phyloP scores from a whole-genome alignment of 768 basidiomycete genomes.

The Flagelloscypha sp. region DNA sequence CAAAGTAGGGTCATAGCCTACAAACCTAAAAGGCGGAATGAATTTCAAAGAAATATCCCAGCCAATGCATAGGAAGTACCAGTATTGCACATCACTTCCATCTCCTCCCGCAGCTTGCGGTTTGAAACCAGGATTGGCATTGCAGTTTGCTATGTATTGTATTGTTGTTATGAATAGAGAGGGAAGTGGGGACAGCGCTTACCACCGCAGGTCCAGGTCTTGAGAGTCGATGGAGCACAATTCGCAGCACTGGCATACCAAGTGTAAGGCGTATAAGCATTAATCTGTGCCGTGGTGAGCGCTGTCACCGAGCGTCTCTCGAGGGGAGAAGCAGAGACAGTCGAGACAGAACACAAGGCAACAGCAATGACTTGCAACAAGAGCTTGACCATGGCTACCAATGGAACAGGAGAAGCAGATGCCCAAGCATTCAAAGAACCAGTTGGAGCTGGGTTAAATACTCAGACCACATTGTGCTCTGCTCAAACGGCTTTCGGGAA shows the following conservation, averaged over 20 bases:
- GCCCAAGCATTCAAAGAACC: too few species aligned
- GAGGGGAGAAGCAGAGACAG: constrained; percentile 12
- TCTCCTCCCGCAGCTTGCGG: constrained; percentile 39
- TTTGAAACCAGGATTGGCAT: constrained; percentile 36
- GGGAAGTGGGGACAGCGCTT: constrained; percentile 12
- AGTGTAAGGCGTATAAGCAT: constrained; percentile 36
- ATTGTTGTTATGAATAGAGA: too few species aligned
- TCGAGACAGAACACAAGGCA: too few species aligned
- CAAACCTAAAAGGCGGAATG: constrained; percentile 10
- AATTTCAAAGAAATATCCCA: neutral
- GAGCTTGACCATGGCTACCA: too few species aligned
- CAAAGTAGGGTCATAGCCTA: constrained; percentile 26
- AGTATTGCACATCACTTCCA: constrained; percentile 29
- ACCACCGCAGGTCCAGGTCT: constrained; percentile 48
- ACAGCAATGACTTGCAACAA: too few species aligned
- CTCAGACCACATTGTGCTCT: too few species aligned
- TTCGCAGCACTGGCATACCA: constrained; percentile 45
- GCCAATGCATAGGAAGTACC: constrained; percentile 22
- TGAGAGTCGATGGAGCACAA: constrained; percentile 33
- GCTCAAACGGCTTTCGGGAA: too few species aligned
- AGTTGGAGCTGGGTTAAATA: too few species aligned
- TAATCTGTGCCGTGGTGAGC: constrained; percentile 33
- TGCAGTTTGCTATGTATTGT: constrained; percentile 29
- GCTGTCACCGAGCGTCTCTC: constrained; percentile 28
- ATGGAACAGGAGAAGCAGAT: too few species aligned